Percentiles rank a stretch among this genome's conserved stretches.
Conservation (phyloP, 768 basidiomycete genomes). For the Tulasnella sp. region DNA sequence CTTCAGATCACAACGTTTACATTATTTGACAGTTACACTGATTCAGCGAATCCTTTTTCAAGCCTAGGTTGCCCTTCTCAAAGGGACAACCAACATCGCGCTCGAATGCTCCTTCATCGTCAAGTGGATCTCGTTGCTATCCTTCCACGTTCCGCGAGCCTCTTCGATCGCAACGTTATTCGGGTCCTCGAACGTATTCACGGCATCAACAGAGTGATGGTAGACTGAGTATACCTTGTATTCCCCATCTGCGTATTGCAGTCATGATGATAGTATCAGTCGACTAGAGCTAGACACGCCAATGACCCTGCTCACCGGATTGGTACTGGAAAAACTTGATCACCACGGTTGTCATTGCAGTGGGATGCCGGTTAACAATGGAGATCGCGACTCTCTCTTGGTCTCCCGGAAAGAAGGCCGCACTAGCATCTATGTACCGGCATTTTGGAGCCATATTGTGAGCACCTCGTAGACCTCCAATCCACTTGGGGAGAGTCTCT, state of each 20-base stretch:
- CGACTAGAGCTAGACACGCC: neutral
- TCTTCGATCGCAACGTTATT: constrained; percentile 42
- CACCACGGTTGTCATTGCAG: neutral
- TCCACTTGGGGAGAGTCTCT: constrained; percentile 51
- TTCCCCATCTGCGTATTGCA: neutral
- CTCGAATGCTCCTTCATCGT: constrained; percentile 1
- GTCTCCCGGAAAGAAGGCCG: constrained; percentile 39
- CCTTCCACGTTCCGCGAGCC: constrained; percentile 37
- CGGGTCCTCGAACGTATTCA: constrained; percentile 25
- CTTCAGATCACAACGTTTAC: neutral
- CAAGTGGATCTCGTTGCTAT: constrained; percentile 23
- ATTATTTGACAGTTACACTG: neutral
- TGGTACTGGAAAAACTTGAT: neutral
- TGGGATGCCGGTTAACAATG: constrained; percentile 45
- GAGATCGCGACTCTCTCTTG: constrained; percentile 46
- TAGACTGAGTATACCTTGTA: neutral
- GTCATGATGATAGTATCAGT: neutral
- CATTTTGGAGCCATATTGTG: constrained; percentile 35
- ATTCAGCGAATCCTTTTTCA: neutral
- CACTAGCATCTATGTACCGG: constrained; percentile 50
- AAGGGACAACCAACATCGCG: neutral
- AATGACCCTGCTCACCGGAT: neutral
- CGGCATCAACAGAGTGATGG: neutral
- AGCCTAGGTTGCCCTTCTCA: neutral
- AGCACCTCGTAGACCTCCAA: constrained; percentile 40